Base-by-base conservation (phyloP, 2,329 filamentous ascomycete species). In the Coniochaeta sp. region DNA sequence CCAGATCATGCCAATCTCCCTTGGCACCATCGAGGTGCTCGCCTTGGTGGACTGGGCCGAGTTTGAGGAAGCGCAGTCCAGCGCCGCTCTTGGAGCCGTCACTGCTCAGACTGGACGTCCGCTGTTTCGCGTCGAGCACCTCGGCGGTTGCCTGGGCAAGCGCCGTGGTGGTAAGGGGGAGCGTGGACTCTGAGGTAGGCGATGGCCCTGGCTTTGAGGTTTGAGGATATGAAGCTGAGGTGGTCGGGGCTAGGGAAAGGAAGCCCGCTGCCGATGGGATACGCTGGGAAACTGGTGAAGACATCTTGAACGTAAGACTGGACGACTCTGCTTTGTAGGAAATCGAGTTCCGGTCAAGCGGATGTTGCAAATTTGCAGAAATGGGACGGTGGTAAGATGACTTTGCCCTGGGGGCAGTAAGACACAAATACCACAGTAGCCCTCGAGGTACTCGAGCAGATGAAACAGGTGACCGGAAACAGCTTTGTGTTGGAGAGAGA, bases 31-130 rank as follows among this genome's bases (percentile, higher is more conserved):
- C 80, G 22, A 72, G 71, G 70, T 81, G 78, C 73, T 80, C 81
- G 64, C 82, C 82, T 70, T 76, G 83, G 76, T 84, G 80, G 60
- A 84, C 81, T 47, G 82, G 82, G 34, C 80, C 81, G 60, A 86
- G 80, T 75, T 83, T 84, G 65, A 86, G 77, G 69, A 85, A 80
- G 61, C 76, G 74, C 64, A 76, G 73, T 62, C 68, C 70, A 63
- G 71, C 71, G 60, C 64, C 64, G 58, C 64, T 66, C 63, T 65
- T 66, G 66, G 69, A 73, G 66, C 66, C 69, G 62, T 69, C 69
- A 66, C 75, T 78, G 73, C 75, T 79, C 64, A 76, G 69, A 69
- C 77, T 79, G 62, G 78, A 80, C 57, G 76, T 78, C 69, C 81
- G 79, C 67, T 79, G 76, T 58, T 57, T 57, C 5, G 63, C 61